Conservation (phyloP, 2,329 filamentous ascomycete genomes). For the Cordyceps pruinosa region DNA sequence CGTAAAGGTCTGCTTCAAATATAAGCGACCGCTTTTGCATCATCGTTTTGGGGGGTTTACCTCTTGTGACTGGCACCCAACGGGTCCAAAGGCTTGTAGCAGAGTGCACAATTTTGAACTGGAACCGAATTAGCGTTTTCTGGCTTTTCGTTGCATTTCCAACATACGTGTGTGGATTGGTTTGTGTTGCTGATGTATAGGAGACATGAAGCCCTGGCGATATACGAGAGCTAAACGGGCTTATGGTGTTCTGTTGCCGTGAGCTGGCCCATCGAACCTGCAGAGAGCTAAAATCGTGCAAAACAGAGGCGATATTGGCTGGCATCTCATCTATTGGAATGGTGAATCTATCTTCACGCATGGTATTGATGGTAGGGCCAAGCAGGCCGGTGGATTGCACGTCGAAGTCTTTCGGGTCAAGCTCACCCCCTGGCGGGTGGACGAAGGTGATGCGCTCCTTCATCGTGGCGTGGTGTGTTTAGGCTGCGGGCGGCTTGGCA, state of each 20-base stretch:
- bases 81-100: constrained; percentile 48
- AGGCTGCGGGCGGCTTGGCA: too few species aligned
- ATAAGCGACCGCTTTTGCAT: constrained; percentile 14
- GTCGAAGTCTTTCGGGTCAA: constrained; percentile 57
- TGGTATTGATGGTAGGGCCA: constrained; percentile 52
- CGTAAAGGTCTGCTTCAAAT: constrained; percentile 51
- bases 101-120: constrained; percentile 46
- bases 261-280: constrained; percentile 73
- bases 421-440: constrained; percentile 53
- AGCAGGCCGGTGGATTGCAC: constrained; percentile 50
- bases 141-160: background rate
- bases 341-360: constrained; percentile 74
- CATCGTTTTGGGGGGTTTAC: constrained; percentile 15
- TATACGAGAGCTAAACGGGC: constrained; percentile 67
- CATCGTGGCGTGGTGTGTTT: constrained; percentile 39
- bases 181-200: constrained; percentile 49
- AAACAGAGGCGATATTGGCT: constrained; percentile 51
- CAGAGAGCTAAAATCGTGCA: constrained; percentile 62
- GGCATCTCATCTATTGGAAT: constrained; percentile 68
- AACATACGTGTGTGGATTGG: constrained; percentile 18
- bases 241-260: constrained; percentile 47
- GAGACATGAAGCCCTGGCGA: constrained; percentile 78
- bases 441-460: constrained; percentile 76
- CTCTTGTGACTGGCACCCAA: constrained; percentile 44
- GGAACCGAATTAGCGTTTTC: background rate